phyloP scores from a whole-genome alignment of 2,329 filamentous ascomycete genomes.

The Rutstroemia sydowiana region DNA sequence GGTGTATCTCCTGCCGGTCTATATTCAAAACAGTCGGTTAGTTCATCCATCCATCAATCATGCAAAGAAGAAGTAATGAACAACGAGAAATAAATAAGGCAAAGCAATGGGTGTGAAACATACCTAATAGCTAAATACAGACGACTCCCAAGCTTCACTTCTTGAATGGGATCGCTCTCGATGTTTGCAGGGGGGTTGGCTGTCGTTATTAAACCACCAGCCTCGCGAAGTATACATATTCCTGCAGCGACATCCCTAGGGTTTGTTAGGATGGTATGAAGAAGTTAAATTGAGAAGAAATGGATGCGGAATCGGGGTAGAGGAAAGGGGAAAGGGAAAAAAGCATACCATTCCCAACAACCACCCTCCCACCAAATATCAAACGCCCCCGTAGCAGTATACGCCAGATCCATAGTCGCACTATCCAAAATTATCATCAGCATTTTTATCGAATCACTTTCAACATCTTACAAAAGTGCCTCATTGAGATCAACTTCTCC shows the following conservation, averaged over 20 bases:
- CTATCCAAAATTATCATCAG: conserved; percentile 32
- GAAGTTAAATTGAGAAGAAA: not conserved
- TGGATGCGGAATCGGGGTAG: no score
- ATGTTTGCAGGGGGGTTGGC: conserved; percentile 60
- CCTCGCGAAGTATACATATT: conserved; percentile 64
- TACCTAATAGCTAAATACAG: conserved; percentile 63
- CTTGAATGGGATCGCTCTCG: conserved; percentile 47
- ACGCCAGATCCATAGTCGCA: conserved; percentile 67
- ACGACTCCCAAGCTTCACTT: conserved; percentile 57
- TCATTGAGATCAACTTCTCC: not conserved
- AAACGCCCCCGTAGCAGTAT: conserved; percentile 66
- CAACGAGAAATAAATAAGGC: no score
- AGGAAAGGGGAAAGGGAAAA: not conserved
- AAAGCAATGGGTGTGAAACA: not conserved
- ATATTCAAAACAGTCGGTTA: not conserved
- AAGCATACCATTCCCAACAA: conserved; percentile 66
- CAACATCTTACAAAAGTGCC: not conserved
- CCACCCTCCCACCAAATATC: conserved; percentile 82
- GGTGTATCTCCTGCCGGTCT: conserved; percentile 52
- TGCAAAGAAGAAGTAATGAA: not conserved
- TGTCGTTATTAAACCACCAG: conserved; percentile 66
- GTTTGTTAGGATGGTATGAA: not conserved
- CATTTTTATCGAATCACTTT: not conserved
- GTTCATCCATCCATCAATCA: not conserved
- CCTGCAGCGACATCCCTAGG: conserved; percentile 66